Percentiles rank a stretch among this genome's conserved stretches.
phyloP scores from a whole-genome alignment of 306 rosid species.

The Castanospermum australe region DNA sequence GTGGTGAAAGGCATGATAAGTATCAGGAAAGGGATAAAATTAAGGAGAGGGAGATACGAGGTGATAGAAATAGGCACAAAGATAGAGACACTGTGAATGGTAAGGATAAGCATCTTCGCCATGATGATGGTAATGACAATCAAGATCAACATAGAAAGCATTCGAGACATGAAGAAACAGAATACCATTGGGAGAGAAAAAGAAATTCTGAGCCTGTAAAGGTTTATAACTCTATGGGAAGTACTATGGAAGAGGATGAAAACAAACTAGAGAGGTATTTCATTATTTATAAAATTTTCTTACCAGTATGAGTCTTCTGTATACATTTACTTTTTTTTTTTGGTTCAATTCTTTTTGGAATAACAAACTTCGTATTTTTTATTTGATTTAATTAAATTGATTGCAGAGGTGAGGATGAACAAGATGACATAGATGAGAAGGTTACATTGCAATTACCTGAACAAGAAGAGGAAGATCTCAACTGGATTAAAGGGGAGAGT shows the following conservation, averaged over 20 bases:
- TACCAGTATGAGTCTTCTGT: neutral
- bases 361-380: neutral
- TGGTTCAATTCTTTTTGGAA: neutral
- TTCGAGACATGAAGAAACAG: constrained; percentile 56
- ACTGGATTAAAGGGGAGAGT: constrained; percentile 95
- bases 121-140: constrained; percentile 41
- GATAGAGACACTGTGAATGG: constrained; percentile 38
- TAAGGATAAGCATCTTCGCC: constrained; percentile 48
- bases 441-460: constrained; percentile 55
- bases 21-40: constrained; percentile 38
- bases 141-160: constrained; percentile 51
- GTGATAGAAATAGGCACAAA: constrained; percentile 45
- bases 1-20: constrained; percentile 51
- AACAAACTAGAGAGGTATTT: constrained; percentile 50
- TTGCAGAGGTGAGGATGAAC: constrained; percentile 65
- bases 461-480: constrained; percentile 90
- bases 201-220: constrained; percentile 32
- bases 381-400: constrained; percentile 25
- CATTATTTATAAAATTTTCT: neutral
- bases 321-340: neutral
- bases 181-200: constrained; percentile 37
- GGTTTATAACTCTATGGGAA: constrained; percentile 31
- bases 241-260: constrained; percentile 32
- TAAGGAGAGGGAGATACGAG: constrained; percentile 54
- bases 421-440: constrained; percentile 66